A percentile compares a stretch with the other conserved stretches of the same genome.
phyloP scores from a whole-genome alignment of 2,329 filamentous ascomycete species.

The Diaporthe ampelina region DNA sequence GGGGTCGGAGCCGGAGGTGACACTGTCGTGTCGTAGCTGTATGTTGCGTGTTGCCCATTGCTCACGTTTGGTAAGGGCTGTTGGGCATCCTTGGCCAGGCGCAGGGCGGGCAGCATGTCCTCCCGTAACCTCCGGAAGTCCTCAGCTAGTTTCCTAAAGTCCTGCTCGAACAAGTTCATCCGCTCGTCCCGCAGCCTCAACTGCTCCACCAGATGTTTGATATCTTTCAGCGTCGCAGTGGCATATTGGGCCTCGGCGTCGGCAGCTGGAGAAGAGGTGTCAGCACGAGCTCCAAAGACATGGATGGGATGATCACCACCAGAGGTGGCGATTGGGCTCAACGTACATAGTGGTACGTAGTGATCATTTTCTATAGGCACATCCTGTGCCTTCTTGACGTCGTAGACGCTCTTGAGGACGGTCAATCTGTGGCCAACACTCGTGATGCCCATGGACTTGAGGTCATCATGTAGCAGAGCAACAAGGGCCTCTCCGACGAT shows the following conservation, averaged over 20 bases:
- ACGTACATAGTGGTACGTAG: slow-evolving; percentile 91
- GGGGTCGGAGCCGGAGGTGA: slow-evolving; percentile 72
- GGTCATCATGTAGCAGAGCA: slow-evolving; percentile 89
- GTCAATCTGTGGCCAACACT: slow-evolving; percentile 96
- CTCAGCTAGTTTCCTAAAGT: slow-evolving; percentile 86
- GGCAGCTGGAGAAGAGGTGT: slow-evolving; percentile 72
- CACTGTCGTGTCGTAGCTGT: slow-evolving; percentile 66
- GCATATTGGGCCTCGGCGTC: slow-evolving; percentile 89
- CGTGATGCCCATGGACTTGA: slow-evolving; percentile 93
- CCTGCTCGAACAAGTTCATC: slow-evolving; percentile 85
- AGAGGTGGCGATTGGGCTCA: slow-evolving; percentile 23
- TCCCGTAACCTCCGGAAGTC: slow-evolving; percentile 91
- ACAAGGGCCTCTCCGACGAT: slow-evolving; percentile 94
- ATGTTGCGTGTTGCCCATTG: slow-evolving; percentile 55
- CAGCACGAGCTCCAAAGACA: slow-evolving; percentile 40
- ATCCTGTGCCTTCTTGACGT: slow-evolving; percentile 94
- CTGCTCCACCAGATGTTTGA: slow-evolving; percentile 90
- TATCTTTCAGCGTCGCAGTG: slow-evolving; percentile 91
- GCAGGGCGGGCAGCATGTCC: slow-evolving; percentile 90
- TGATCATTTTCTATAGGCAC: slow-evolving; percentile 92
- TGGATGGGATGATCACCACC: neutral
- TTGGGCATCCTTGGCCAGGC: slow-evolving; percentile 90
- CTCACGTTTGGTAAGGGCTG: slow-evolving; percentile 80
- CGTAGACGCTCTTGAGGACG: slow-evolving; percentile 95
- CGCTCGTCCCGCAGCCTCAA: slow-evolving; percentile 91